phyloP scores from a whole-genome alignment of 1,139 yeast genomes.

The Candida sp. region DNA sequence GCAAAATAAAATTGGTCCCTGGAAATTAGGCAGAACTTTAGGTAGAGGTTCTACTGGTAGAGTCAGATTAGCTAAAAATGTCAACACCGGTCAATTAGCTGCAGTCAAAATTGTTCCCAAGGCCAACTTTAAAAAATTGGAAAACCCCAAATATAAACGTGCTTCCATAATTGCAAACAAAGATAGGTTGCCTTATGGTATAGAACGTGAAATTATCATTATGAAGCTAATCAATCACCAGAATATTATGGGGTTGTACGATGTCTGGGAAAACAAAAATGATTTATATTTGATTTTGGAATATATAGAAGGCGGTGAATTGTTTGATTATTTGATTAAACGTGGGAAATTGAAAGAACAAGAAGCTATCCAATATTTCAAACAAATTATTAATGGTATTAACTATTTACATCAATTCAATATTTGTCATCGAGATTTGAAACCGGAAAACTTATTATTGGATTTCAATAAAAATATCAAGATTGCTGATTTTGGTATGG shows the following conservation, averaged over 20 bases:
- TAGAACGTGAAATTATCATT: slow-evolving; percentile 94
- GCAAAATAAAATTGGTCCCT: slow-evolving; percentile 85
- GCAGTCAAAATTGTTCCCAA: slow-evolving; percentile 98
- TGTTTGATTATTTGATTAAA: slow-evolving; percentile 87
- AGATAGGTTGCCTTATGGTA: slow-evolving; percentile 81
- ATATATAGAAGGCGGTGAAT: slow-evolving; percentile 97
- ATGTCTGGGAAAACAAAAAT: slow-evolving; percentile 97
- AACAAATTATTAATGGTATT: slow-evolving; percentile 90
- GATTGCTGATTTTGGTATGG: slow-evolving; percentile 99
- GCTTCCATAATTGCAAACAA: slow-evolving; percentile 38
- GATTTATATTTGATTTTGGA: slow-evolving; percentile 89
- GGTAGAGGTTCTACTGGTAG: slow-evolving; percentile 97
- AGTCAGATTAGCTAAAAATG: slow-evolving; percentile 87
- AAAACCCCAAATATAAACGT: slow-evolving; percentile 44
- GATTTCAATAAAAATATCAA: slow-evolving; percentile 88
- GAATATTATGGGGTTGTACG: slow-evolving; percentile 92
- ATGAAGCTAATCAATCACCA: slow-evolving; percentile 89
- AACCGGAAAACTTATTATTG: slow-evolving; percentile 87
- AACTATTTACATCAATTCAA: slow-evolving; percentile 92
- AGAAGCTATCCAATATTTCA: slow-evolving; percentile 87
- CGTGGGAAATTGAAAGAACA: slow-evolving; percentile 84
- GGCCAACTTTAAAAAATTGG: slow-evolving; percentile 56
- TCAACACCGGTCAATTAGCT: slow-evolving; percentile 81
- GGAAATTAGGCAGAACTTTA: slow-evolving; percentile 92
- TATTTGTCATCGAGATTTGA: slow-evolving; percentile 92